These are phyloP conservation scores for Xylaria telfairii DNA, from an alignment of 495 filamentous ascomycete species.

Conservation along the genomic window DNA sequence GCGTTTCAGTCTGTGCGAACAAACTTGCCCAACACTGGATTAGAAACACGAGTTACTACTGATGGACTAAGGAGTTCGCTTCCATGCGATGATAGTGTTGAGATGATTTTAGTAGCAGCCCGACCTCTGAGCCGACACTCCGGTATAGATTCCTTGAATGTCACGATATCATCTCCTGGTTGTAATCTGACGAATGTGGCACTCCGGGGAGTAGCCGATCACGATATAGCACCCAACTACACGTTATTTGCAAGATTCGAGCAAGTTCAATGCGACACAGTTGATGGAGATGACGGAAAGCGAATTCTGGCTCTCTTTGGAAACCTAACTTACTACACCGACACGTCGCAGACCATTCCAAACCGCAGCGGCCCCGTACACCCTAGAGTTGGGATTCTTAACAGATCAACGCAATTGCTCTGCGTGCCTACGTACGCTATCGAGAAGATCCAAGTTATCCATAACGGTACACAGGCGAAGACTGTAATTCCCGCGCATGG, in stretches of 20 bases:
- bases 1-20: slow-evolving; percentile 12
- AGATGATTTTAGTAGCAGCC: background rate
- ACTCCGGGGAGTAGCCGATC: background rate
- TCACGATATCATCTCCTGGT: background rate
- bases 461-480: background rate
- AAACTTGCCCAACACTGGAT: background rate
- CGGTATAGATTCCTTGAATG: background rate
- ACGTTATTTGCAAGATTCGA: background rate
- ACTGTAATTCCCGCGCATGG: background rate
- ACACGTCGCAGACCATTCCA: too few species aligned
- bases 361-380: too few species aligned
- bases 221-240: background rate
- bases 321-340: background rate
- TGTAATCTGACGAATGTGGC: background rate
- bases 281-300: background rate
- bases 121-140: background rate
- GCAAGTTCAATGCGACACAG: background rate
- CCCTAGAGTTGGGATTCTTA: background rate
- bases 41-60: background rate
- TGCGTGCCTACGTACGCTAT: background rate
- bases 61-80: background rate
- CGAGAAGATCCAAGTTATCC: background rate
- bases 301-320: background rate
- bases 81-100: background rate
- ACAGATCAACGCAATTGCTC: background rate